Evolutionary conservation across 2,329 filamentous ascomycete species (phyloP).

Genomic region (Sporothrix mexicana): DNA sequence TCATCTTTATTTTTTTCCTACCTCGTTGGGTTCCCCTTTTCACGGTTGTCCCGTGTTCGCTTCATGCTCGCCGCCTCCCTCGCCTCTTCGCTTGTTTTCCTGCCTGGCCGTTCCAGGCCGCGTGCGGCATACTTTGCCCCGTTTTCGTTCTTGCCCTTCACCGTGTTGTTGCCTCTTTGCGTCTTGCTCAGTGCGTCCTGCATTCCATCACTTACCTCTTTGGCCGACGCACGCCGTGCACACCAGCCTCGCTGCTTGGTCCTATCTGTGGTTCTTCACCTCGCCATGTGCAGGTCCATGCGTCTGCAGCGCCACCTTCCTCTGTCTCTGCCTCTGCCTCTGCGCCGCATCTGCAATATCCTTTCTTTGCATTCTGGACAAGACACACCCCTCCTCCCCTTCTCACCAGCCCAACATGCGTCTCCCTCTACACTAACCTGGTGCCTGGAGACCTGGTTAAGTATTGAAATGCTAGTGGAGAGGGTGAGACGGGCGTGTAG

Average conservation of each 20-base stretch:
- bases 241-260: too few relatives aligned
- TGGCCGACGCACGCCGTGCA: too few relatives aligned
- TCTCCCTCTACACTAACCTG: constrained; percentile 20
- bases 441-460: constrained; percentile 13
- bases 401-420: too few relatives aligned
- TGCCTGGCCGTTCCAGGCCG: too few relatives aligned
- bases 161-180: constrained; percentile 1
- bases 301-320: neutral
- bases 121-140: too few relatives aligned
- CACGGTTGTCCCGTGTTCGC: constrained; percentile 10
- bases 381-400: neutral
- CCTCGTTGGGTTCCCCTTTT: neutral
- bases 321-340: too few relatives aligned
- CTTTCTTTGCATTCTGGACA: neutral
- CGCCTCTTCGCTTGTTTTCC: neutral
- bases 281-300: neutral
- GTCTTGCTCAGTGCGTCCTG: too few relatives aligned
- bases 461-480: neutral
- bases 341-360: too few relatives aligned
- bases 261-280: neutral
- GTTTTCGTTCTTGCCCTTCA: too few relatives aligned
- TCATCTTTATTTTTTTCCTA: neutral
- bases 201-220: too few relatives aligned
- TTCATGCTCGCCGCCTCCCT: constrained; percentile 1
- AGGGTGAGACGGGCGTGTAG: neutral